Evolutionary conservation across 1,284 basidiomycete species (phyloP).

Genomic region (Rhodofomes roseus): DNA sequence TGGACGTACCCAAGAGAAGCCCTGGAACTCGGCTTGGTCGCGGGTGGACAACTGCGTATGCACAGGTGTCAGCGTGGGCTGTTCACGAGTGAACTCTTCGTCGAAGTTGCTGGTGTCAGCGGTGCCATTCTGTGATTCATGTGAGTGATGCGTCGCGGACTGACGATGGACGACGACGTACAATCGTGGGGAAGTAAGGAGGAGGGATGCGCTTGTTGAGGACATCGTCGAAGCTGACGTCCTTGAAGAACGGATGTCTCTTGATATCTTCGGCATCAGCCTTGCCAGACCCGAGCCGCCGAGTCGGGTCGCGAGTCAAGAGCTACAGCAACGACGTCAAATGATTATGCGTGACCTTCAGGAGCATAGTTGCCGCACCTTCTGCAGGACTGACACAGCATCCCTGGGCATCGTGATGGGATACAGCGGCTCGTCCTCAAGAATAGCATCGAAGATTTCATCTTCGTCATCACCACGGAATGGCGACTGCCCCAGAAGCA

Average conservation of each 20-base stretch:
- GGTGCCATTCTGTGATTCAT: constrained; percentile 58
- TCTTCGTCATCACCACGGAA: constrained; percentile 99
- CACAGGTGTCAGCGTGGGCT: constrained; percentile 96
- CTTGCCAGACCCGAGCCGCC: constrained; percentile 92
- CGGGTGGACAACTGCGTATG: constrained; percentile 90
- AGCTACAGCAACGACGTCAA: constrained; percentile 46
- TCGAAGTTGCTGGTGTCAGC: constrained; percentile 91
- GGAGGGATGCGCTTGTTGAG: constrained; percentile 95
- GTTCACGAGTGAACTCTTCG: constrained; percentile 95
- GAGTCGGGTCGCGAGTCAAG: constrained; percentile 88
- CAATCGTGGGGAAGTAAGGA: constrained; percentile 96
- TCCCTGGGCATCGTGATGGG: constrained; percentile 99
- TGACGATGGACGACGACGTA: constrained; percentile 37
- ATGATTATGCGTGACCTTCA: neutral
- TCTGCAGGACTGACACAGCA: constrained; percentile 93
- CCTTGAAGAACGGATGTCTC: constrained; percentile 96
- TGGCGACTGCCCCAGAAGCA: constrained; percentile 97
- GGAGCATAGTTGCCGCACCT: constrained; percentile 43
- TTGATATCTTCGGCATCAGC: constrained; percentile 98
- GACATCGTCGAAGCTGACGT: constrained; percentile 95
- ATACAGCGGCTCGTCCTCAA: constrained; percentile 98
- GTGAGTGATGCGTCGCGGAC: constrained; percentile 10
- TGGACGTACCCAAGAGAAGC: constrained; percentile 84
- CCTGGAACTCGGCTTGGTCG: constrained; percentile 94
- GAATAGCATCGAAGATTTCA: constrained; percentile 98